Conservation (phyloP, 2,329 filamentous ascomycete species). For the Pyricularia pennisetigena region DNA sequence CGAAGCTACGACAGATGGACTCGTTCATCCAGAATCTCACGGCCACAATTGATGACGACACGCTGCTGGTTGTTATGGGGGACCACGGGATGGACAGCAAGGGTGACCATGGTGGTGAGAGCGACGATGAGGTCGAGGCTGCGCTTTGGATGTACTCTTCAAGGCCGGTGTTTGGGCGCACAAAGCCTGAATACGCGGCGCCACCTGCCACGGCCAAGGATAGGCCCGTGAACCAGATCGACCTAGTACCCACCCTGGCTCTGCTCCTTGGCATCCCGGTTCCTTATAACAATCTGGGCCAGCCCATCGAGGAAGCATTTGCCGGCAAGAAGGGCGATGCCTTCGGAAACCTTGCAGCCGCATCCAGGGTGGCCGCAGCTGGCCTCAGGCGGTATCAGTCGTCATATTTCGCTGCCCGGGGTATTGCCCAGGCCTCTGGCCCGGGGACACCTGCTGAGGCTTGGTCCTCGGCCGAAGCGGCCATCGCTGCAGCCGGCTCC, state of each 20-base stretch:
- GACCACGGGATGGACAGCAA: constrained; percentile 98
- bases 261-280: constrained; percentile 85
- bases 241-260: constrained; percentile 85
- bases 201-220: constrained; percentile 67
- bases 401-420: constrained; percentile 62
- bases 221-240: constrained; percentile 74
- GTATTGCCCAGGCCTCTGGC: constrained; percentile 51
- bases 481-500: constrained; percentile 24
- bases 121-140: constrained; percentile 88
- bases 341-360: constrained; percentile 68
- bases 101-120: constrained; percentile 97
- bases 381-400: constrained; percentile 85
- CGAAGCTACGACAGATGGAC: constrained; percentile 90
- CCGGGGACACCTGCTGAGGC: constrained; percentile 37
- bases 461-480: constrained; percentile 10
- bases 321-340: constrained; percentile 57
- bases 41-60: constrained; percentile 67
- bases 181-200: constrained; percentile 38
- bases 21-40: constrained; percentile 64
- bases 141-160: constrained; percentile 99
- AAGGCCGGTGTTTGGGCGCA: constrained; percentile 72
- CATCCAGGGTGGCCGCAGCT: constrained; percentile 67
- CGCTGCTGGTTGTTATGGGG: constrained; percentile 91
- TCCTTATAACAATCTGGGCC: constrained; percentile 90
- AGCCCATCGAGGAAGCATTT: constrained; percentile 91